These are phyloP conservation scores for Neofusicoccum kwambonambiense DNA, from an alignment of 2,329 filamentous ascomycete species.

Conservation along the genomic window DNA sequence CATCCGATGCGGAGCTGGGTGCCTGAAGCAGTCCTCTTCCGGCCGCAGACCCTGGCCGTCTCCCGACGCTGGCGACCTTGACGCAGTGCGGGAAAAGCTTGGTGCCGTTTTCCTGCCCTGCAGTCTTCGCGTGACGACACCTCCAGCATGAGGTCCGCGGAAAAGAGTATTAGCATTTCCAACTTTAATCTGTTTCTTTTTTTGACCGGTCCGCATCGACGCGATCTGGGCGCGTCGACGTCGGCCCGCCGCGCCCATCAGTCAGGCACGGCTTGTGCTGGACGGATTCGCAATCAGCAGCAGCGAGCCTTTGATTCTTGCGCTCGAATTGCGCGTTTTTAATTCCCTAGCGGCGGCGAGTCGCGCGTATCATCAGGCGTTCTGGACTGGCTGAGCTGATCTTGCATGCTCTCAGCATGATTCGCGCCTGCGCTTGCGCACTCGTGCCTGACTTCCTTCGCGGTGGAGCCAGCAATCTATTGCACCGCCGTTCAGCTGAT, in stretches of 20 bases:
- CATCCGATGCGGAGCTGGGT: conserved; percentile 2
- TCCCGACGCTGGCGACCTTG: background rate
- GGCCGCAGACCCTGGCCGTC: background rate
- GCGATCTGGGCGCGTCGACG: background rate
- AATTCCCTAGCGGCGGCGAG: background rate
- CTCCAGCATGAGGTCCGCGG: background rate
- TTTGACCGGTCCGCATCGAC: background rate
- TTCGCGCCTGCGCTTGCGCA: conserved; percentile 1
- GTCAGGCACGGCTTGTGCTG: too few relatives aligned
- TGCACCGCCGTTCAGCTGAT: background rate
- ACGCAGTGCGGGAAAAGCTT: conserved; percentile 1
- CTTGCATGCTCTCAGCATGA: background rate
- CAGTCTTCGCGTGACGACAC: background rate
- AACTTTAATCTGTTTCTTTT: conserved; percentile 4
- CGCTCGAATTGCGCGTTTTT: background rate
- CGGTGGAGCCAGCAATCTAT: background rate
- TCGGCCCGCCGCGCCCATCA: background rate
- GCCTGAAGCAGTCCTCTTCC: background rate
- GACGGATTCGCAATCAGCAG: background rate
- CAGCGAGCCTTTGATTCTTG: background rate
- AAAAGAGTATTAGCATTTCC: background rate
- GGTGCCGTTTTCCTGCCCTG: conserved; percentile 1
- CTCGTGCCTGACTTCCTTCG: background rate
- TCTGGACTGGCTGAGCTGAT: background rate
- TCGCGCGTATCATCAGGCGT: conserved; percentile 14